phyloP scores from a whole-genome alignment of 1,284 basidiomycete genomes.

The Erythrobasidium hasegawianum region DNA sequence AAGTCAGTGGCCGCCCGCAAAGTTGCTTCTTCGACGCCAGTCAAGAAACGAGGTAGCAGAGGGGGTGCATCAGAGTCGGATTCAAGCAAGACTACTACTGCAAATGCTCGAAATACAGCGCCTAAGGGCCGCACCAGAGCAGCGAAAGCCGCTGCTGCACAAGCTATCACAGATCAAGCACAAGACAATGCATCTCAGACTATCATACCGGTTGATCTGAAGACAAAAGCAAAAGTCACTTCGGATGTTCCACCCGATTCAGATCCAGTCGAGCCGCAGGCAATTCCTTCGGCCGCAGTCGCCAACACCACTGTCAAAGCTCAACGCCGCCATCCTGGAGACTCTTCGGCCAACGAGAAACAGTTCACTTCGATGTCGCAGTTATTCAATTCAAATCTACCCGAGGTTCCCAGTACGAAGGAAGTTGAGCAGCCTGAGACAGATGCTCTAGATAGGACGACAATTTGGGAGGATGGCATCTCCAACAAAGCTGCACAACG shows the following conservation, averaged over 20 bases:
- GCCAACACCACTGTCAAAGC: too few species aligned
- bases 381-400: not conserved
- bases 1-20: not conserved
- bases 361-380: not conserved
- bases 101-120: too few species aligned
- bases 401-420: not conserved
- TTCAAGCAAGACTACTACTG: not conserved
- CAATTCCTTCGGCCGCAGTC: too few species aligned
- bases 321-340: too few species aligned
- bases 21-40: not conserved
- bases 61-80: not conserved
- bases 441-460: not conserved
- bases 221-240: not conserved
- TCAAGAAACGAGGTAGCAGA: not conserved
- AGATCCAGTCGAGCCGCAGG: not conserved
- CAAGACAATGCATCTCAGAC: not conserved
- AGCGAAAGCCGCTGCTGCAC: not conserved
- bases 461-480: not conserved
- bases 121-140: not conserved
- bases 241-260: not conserved
- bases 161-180: not conserved
- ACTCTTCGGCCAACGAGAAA: not conserved
- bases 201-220: not conserved
- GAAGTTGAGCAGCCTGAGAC: not conserved
- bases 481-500: not conserved